Conservation (phyloP, 768 basidiomycete genomes). For the Tricholoma hemisulphureum region DNA sequence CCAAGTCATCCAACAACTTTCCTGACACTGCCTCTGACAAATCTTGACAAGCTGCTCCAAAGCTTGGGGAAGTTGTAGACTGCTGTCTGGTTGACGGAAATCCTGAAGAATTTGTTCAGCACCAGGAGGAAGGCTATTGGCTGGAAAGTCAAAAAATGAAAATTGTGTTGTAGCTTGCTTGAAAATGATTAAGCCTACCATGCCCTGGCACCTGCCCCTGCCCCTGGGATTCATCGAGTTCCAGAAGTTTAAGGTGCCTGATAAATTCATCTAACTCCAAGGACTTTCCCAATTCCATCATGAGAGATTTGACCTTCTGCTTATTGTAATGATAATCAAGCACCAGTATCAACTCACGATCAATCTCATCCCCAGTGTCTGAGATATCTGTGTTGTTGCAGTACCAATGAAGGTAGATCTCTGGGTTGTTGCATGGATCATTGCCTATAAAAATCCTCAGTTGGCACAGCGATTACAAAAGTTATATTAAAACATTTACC, state of each 20-base stretch:
- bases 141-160: not conserved
- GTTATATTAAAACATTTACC: not conserved
- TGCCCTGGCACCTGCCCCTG: not conserved
- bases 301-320: not conserved
- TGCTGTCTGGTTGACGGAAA: not conserved
- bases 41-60: not conserved
- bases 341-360: not conserved
- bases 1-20: not conserved
- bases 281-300: not conserved
- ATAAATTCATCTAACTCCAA: not conserved
- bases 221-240: too few species aligned
- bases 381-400: not conserved
- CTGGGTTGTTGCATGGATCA: not conserved
- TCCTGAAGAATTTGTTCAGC: not conserved
- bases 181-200: not conserved
- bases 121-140: not conserved
- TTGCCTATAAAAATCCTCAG: not conserved
- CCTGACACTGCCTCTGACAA: not conserved
- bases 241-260: too few species aligned
- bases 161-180: not conserved
- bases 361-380: not conserved
- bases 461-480: not conserved
- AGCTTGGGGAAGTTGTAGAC: not conserved
- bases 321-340: not conserved
- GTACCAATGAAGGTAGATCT: not conserved